Base-by-base conservation (phyloP, 1,139 yeast genomes). In the Scheffersomyces cryptocercus region DNA sequence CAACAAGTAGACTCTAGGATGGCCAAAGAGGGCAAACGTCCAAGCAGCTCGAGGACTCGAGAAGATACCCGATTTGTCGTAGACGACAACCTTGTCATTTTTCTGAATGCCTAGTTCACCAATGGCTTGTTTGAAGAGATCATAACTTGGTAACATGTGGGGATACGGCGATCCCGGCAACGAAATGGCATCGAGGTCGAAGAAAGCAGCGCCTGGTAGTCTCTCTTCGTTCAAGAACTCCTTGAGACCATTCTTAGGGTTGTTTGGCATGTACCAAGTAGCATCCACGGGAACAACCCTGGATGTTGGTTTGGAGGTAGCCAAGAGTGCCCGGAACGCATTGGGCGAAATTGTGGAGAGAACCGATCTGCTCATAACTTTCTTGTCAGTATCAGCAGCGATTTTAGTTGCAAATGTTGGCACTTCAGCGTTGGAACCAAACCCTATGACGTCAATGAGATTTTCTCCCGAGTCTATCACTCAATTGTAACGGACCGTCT, bases 1-100 rank as follows among this genome's bases (percentile, higher is more conserved):
- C 53, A 93, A 74, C 42, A 91, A 63, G 52, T 72, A 76, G 9
- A 90, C 86, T 39, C 72, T 67, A 2, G 71, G 64, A 62, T 90
- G 97, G 4, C 95, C 95, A 62, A 85, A 88, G 3, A 86, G 71
- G 28, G 82, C 73, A 55, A 91, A 76, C 55, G 90, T 88, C 97
- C 97, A 93, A 0, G 91, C 91, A 26, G 87, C 95, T 51, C 99
- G 74, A 29, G 98, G 97, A 4, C 91, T 81, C 34, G 95, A 84
- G 64, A 91, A 89, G 49, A 87, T 82, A 1, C 96, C 96, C 36
- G 78, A 76, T 51, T 83, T 82, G 62, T 93, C 99, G 61, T 93
- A 93, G 8, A 93, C 82, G n/a, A 93, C 85, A 41, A 93, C 61
- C 13, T 72, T 67, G 51, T 90, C 95, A 34, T 69, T 64, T 39